Evolutionary conservation across 192 early-diverging fungal species (phyloP).

Genomic region (Entrophospora sp.): DNA sequence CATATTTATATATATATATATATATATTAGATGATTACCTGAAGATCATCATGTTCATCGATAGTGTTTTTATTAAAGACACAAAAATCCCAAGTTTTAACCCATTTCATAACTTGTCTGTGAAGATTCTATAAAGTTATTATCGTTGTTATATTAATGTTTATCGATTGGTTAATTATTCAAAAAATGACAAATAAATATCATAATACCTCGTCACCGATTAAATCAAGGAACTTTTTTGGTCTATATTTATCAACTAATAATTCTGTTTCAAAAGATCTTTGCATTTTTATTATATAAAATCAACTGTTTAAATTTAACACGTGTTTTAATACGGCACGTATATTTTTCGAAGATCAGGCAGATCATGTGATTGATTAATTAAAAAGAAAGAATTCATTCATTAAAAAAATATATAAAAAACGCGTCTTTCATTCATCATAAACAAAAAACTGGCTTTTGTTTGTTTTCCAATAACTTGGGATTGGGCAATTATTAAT

Average conservation of each 20-base stretch:
- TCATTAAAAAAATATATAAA: too few relatives aligned
- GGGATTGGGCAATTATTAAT: too few relatives aligned
- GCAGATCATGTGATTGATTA: too few relatives aligned
- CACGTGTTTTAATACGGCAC: too few relatives aligned
- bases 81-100: conserved; percentile 95
- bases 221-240: conserved; percentile 68
- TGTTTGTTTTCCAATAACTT: too few relatives aligned
- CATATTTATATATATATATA: neutral
- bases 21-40: neutral
- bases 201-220: conserved; percentile 72
- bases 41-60: neutral
- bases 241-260: conserved; percentile 95
- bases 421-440: too few relatives aligned
- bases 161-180: neutral
- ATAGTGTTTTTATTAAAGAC: conserved; percentile 59
- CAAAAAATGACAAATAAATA: neutral
- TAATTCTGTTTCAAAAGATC: conserved; percentile 17
- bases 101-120: conserved; percentile 84
- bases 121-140: conserved; percentile 52
- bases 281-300: too few relatives aligned
- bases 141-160: neutral
- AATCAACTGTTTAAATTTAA: too few relatives aligned
- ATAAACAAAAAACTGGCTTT: too few relatives aligned
- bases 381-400: too few relatives aligned
- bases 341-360: too few relatives aligned